Base-by-base conservation (phyloP, 2,329 filamentous ascomycete genomes). In the Davidsoniella eucalypti region DNA sequence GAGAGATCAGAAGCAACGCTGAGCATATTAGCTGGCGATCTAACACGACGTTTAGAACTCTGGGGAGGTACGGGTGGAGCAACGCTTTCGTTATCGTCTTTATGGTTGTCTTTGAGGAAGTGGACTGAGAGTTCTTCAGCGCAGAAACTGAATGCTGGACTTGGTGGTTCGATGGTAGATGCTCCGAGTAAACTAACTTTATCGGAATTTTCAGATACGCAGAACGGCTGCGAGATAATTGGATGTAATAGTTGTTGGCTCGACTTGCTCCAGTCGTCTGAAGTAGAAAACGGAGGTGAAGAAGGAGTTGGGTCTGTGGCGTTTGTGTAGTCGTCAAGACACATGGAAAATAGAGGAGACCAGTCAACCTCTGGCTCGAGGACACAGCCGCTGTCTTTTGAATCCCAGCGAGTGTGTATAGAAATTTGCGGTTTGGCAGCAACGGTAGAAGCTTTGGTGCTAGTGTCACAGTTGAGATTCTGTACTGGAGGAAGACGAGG, bases 121-220 rank as follows among this genome's bases (percentile, higher is more conserved):
- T 39, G 44, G 10, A 53, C 44, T 3, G 26, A 40, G 17, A 50
- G 25, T 36, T 53, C 21, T 46, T 53, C 48, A n/a, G 29, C 39
- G 18, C 47, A 53, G 23, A 53, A 53, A 25, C 38, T 47, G 23
- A 53, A 53, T 5, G 39, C 48, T 10, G 52, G 52, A 25, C 47
- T 50, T 38, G 47, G 43, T 4, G 52, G 52, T 5, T 50, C 44
- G 21, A 50, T 38, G 23, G 14, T 46, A 3, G 29, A 33, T 33
- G 29, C 4, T 1, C 29, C 12, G 8, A 33, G 29, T 33, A 33
- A 2, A 33, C 9, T 33, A 12, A 12, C 2, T 5, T 33, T 33
- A 10, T 33, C 29, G 6, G 29, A 33, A 12, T 33, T 2, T 33
- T 33, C 29, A 33, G 8, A 33, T 33, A 33, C 29, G 29, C 12